These are phyloP conservation scores for Emydomyces testavorans DNA, from an alignment of 2,329 filamentous ascomycete species.

Conservation along the genomic window DNA sequence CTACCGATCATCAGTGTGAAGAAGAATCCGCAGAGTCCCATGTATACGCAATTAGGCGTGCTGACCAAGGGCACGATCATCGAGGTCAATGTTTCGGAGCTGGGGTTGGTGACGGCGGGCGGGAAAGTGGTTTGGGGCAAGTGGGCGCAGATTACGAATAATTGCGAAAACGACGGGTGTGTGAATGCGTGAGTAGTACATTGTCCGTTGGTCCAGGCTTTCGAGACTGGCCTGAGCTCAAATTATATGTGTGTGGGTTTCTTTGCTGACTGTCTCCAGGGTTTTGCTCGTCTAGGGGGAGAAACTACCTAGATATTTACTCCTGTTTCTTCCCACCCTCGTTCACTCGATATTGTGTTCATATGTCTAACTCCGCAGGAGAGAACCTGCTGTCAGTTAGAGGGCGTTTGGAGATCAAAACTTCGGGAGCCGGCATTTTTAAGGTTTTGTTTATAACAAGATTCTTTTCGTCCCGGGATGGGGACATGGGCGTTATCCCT, in stretches of 20 bases:
- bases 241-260: no score
- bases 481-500: constrained; percentile 1
- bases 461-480: not conserved
- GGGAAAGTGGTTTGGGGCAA: constrained; percentile 92
- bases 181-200: constrained; percentile 44
- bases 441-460: not conserved
- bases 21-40: constrained; percentile 77
- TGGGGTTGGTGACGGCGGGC: constrained; percentile 78
- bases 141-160: constrained; percentile 57
- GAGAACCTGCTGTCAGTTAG: not conserved
- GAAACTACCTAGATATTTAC: not conserved
- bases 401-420: constrained; percentile 7
- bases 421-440: not conserved
- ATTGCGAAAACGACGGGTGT: constrained; percentile 50
- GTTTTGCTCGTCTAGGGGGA: constrained; percentile 18
- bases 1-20: constrained; percentile 66
- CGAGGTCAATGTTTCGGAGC: constrained; percentile 86
- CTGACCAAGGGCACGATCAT: constrained; percentile 73
- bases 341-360: not conserved
- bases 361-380: not conserved
- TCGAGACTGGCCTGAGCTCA: not conserved
- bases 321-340: not conserved
- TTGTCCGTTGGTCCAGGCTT: not conserved
- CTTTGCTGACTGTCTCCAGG: constrained; percentile 4
- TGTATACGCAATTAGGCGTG: constrained; percentile 88